These are phyloP conservation scores for Litchi chinensis DNA, from an alignment of 345 rosid genomes.

Conservation along the genomic window DNA sequence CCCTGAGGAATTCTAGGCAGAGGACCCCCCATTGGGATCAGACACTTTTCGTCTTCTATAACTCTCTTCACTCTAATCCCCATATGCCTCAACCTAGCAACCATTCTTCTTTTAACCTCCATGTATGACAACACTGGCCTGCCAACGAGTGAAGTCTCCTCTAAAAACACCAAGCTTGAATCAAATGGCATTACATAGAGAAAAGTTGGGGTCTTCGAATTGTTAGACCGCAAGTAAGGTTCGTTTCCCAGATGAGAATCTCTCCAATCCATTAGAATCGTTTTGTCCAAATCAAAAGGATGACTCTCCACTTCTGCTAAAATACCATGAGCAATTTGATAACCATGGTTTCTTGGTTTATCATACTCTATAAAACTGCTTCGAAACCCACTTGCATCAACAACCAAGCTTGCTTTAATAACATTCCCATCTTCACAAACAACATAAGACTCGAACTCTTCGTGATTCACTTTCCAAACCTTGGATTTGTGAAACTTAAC, in stretches of 20 bases:
- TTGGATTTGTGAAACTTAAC: constrained; percentile 60
- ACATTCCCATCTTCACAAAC: constrained; percentile 58
- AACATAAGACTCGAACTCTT: constrained; percentile 51
- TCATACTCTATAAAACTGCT: constrained; percentile 48
- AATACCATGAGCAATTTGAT: constrained; percentile 72
- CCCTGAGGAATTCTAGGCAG: constrained; percentile 63
- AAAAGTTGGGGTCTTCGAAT: constrained; percentile 50
- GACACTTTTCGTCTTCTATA: constrained; percentile 64
- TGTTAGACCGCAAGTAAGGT: constrained; percentile 49
- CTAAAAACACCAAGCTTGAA: constrained; percentile 53
- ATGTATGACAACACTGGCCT: constrained; percentile 54
- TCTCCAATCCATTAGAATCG: constrained; percentile 83
- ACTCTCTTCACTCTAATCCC: constrained; percentile 60
- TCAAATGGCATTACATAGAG: constrained; percentile 69
- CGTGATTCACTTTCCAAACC: constrained; percentile 60
- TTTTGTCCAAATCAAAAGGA: constrained; percentile 66
- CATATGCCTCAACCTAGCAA: constrained; percentile 61
- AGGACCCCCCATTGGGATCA: constrained; percentile 84
- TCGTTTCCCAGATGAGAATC: constrained; percentile 69
- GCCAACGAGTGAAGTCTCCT: constrained; percentile 67
- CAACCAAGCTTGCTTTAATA: constrained; percentile 54
- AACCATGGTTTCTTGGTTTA: constrained; percentile 61
- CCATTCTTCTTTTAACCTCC: constrained; percentile 68
- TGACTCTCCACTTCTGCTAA: constrained; percentile 71
- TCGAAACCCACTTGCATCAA: constrained; percentile 67